These are phyloP conservation scores for Melastoma candidum DNA, from an alignment of 441 rosid genomes.

Conservation along the genomic window DNA sequence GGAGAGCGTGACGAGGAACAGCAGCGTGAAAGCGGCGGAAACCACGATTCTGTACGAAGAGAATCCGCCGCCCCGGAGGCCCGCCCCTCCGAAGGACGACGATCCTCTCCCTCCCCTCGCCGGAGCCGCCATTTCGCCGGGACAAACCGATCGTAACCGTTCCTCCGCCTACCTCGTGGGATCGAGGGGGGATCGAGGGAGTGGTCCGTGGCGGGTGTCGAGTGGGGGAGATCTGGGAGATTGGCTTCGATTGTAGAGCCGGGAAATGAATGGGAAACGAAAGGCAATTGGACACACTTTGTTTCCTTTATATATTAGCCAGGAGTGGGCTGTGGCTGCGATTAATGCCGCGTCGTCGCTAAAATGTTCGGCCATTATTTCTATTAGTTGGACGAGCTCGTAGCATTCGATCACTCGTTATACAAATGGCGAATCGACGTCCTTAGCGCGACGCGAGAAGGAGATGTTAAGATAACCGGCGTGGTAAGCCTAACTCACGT, in stretches of 20 bases:
- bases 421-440: too few relatives aligned
- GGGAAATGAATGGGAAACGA: neutral
- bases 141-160: neutral
- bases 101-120: slow-evolving; percentile 59
- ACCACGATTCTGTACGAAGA: slow-evolving; percentile 58
- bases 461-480: too few relatives aligned
- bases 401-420: too few relatives aligned
- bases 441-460: too few relatives aligned
- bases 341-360: too few relatives aligned
- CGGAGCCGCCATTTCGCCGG: slow-evolving; percentile 55
- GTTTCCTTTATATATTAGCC: too few relatives aligned
- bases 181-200: neutral
- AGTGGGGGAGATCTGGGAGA: neutral
- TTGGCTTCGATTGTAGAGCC: neutral
- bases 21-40: slow-evolving; percentile 75
- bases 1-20: slow-evolving; percentile 73
- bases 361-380: too few relatives aligned
- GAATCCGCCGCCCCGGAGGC: slow-evolving; percentile 44
- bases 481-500: too few relatives aligned
- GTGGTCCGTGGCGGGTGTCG: neutral
- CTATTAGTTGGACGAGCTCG: too few relatives aligned
- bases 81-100: slow-evolving; percentile 27
- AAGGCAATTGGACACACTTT: neutral
- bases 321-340: too few relatives aligned
- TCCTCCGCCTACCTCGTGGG: neutral